Percentiles rank a stretch among this genome's conserved stretches.
Evolutionary conservation across 2,329 filamentous ascomycete genomes (phyloP).

Genomic region (Fusarium pininemorale): DNA sequence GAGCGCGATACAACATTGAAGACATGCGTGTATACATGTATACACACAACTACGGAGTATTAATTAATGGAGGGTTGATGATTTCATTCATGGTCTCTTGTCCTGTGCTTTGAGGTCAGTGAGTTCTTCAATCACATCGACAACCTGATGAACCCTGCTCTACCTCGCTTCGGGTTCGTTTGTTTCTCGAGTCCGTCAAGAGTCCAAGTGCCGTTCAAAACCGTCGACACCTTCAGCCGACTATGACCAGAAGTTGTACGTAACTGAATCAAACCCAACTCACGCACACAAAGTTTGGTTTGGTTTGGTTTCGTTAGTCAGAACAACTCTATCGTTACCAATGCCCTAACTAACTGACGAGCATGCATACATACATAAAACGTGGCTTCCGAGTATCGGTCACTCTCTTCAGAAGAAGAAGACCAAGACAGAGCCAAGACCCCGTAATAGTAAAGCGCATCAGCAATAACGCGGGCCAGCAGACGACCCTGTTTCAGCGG

Average conservation of each 20-base stretch:
- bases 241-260: not conserved
- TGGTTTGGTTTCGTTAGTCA: conserved; percentile 11
- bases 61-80: not conserved
- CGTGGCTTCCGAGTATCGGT: conserved; percentile 1
- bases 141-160: conserved; percentile 5
- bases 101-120: conserved; percentile 16
- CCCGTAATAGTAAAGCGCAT: conserved; percentile 17
- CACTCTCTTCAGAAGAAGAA: not conserved
- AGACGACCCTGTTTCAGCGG: conserved; percentile 44
- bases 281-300: not conserved
- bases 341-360: too few species aligned
- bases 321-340: conserved; percentile 2
- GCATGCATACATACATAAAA: not conserved
- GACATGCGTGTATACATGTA: not conserved
- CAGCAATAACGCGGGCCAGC: conserved; percentile 35
- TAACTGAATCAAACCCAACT: conserved; percentile 9
- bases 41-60: not conserved
- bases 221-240: not conserved
- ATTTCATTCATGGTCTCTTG: not conserved
- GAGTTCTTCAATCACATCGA: conserved; percentile 9
- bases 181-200: not conserved
- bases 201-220: not conserved
- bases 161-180: not conserved
- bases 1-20: not conserved
- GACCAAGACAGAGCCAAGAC: conserved; percentile 1